These are phyloP conservation scores for Aotearoamyces nothofagi DNA, from an alignment of 2,329 filamentous ascomycete species.

Conservation along the genomic window DNA sequence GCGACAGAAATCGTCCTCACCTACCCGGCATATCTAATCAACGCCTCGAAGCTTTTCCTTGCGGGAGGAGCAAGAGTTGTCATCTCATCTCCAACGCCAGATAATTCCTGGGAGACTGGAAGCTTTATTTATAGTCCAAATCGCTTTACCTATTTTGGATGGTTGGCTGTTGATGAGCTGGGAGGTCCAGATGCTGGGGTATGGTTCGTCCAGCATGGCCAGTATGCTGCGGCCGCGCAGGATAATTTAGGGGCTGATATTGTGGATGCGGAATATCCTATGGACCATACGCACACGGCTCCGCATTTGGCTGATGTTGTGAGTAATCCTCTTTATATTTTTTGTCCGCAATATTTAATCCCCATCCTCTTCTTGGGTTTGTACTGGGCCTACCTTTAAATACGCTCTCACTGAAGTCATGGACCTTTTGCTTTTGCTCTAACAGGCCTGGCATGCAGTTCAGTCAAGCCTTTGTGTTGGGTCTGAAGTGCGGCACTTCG, in stretches of 20 bases:
- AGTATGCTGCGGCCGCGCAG: constrained; percentile 10
- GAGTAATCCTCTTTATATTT: constrained; percentile 38
- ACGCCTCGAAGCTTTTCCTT: too few relatives aligned
- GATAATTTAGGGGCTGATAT: constrained; percentile 24
- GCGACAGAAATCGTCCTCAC: constrained; percentile 11
- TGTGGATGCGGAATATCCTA: constrained; percentile 34
- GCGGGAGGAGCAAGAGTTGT: constrained; percentile 46
- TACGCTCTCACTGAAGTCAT: too few relatives aligned
- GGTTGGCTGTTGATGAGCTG: constrained; percentile 8
- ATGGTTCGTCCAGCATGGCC: constrained; percentile 10
- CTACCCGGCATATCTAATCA: too few relatives aligned
- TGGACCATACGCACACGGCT: constrained; percentile 45
- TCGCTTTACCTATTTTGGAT: constrained; percentile 37
- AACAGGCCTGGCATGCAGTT: too few relatives aligned
- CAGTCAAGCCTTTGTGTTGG: too few relatives aligned
- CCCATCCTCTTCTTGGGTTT: too few relatives aligned
- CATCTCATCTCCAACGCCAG: constrained; percentile 42
- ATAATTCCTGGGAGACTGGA: constrained; percentile 46
- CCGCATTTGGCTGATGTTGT: constrained; percentile 35
- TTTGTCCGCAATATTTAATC: too few relatives aligned
- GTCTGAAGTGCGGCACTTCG: too few relatives aligned
- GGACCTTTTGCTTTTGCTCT: too few relatives aligned
- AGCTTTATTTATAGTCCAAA: constrained; percentile 27
- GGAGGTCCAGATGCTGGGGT: constrained; percentile 8
- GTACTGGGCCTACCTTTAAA: too few relatives aligned